Percentiles rank a stretch among this genome's conserved stretches.
These are phyloP conservation scores for Hibiscus syriacus DNA, from an alignment of 345 rosid genomes.

Conservation along the genomic window DNA sequence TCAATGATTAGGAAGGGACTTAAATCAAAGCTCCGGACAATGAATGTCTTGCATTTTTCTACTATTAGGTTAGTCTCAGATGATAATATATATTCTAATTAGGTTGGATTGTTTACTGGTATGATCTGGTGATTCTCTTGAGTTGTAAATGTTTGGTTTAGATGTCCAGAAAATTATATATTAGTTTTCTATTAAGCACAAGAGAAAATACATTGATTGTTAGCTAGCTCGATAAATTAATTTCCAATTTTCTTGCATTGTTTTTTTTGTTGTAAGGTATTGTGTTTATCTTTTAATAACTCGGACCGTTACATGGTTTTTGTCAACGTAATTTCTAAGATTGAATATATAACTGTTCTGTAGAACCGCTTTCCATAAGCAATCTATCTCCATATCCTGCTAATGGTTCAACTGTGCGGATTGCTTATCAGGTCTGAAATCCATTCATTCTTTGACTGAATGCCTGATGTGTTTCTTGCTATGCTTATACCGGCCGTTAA, in stretches of 20 bases:
- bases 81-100: neutral
- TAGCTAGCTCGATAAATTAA: neutral
- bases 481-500: constrained; percentile 13
- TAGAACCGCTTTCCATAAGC: constrained; percentile 66
- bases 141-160: neutral
- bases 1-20: neutral
- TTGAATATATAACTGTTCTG: constrained; percentile 15
- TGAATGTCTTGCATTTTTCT: too few species aligned
- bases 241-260: neutral
- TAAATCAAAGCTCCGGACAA: too few species aligned
- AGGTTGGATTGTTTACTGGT: neutral
- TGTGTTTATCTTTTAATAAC: neutral
- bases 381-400: constrained; percentile 32
- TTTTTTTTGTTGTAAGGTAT: neutral
- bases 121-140: neutral
- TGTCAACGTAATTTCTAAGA: neutral
- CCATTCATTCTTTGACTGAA: constrained; percentile 5
- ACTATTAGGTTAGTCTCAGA: too few species aligned
- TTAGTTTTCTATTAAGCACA: too few species aligned
- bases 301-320: constrained; percentile 3
- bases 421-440: constrained; percentile 74
- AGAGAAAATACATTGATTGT: neutral
- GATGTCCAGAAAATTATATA: neutral
- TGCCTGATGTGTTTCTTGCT: constrained; percentile 11
- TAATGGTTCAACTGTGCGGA: constrained; percentile 52